phyloP scores from a whole-genome alignment of 2,329 filamentous ascomycete species.

The Alternaria gansuensis region DNA sequence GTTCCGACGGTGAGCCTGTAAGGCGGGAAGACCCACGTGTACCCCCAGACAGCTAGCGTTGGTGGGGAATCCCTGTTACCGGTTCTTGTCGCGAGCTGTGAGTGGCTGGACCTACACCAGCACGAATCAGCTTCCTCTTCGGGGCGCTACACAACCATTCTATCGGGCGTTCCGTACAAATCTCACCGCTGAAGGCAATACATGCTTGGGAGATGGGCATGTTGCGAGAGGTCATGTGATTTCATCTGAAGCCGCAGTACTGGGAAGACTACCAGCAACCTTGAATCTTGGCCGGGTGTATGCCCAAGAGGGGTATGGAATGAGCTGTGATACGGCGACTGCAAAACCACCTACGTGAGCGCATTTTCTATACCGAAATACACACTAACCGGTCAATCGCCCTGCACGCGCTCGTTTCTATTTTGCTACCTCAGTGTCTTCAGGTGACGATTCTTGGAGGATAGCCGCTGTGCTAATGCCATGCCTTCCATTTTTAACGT shows the following conservation, averaged over 20 bases:
- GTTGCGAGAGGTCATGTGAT: constrained; percentile 33
- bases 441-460: constrained; percentile 1
- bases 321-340: constrained; percentile 2
- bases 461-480: constrained; percentile 24
- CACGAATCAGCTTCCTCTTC: constrained; percentile 28
- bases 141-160: constrained; percentile 22
- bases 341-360: constrained; percentile 30
- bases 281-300: constrained; percentile 10
- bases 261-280: constrained; percentile 17
- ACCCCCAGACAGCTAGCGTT: constrained; percentile 25
- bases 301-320: constrained; percentile 16
- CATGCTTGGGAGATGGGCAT: constrained; percentile 15
- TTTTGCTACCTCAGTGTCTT: constrained; percentile 9
- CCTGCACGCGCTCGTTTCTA: constrained; percentile 7
- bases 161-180: constrained; percentile 28
- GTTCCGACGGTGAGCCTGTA: constrained; percentile 36
- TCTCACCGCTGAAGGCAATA: constrained; percentile 37
- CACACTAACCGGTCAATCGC: constrained; percentile 16
- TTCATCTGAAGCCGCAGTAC: constrained; percentile 15
- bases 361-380: constrained; percentile 15
- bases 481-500: constrained; percentile 29
- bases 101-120: constrained; percentile 22
- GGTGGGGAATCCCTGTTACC: constrained; percentile 18
- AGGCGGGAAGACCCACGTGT: constrained; percentile 28
- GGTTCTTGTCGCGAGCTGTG: constrained; percentile 23